These are phyloP conservation scores for Zizania palustris DNA, from an alignment of 202 grass and related monocot genomes.

Conservation along the genomic window DNA sequence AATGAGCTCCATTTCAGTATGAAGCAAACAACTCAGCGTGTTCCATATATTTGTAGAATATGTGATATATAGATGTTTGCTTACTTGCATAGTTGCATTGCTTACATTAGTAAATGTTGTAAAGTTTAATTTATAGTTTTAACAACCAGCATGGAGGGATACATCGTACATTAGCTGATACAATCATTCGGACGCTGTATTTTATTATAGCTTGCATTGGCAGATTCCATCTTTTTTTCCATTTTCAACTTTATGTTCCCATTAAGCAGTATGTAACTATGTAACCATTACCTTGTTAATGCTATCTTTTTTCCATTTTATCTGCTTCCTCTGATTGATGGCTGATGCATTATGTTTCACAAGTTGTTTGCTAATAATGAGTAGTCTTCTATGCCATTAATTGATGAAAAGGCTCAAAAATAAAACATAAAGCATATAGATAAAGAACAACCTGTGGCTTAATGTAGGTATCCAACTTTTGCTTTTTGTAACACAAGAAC, in stretches of 20 bases:
- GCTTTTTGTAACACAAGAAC: conserved; percentile 43
- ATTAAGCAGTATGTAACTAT: background rate
- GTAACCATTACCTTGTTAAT: background rate
- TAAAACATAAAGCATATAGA: conserved; percentile 35
- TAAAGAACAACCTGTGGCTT: conserved; percentile 32
- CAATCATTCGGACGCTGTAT: background rate
- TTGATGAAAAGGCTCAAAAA: conserved; percentile 28
- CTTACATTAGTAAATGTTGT: conserved; percentile 7
- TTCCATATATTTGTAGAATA: conserved; percentile 8
- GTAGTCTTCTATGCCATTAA: conserved; percentile 3
- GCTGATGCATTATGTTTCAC: conserved; percentile 42
- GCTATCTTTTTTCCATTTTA: background rate
- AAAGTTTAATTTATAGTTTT: background rate
- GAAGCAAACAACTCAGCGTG: background rate
- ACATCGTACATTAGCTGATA: background rate
- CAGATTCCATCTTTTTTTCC: background rate
- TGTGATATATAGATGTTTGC: conserved; percentile 1
- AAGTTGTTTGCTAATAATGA: conserved; percentile 7
- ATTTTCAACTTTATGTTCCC: background rate
- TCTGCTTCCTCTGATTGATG: background rate
- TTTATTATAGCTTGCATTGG: too few relatives aligned
- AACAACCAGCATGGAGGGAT: conserved; percentile 1
- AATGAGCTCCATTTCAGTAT: background rate
- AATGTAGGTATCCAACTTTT: conserved; percentile 40
- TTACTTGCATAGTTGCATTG: background rate